Evolutionary conservation across 1,139 yeast genomes (phyloP).

Genomic region (Geotrichum macrosporum): DNA sequence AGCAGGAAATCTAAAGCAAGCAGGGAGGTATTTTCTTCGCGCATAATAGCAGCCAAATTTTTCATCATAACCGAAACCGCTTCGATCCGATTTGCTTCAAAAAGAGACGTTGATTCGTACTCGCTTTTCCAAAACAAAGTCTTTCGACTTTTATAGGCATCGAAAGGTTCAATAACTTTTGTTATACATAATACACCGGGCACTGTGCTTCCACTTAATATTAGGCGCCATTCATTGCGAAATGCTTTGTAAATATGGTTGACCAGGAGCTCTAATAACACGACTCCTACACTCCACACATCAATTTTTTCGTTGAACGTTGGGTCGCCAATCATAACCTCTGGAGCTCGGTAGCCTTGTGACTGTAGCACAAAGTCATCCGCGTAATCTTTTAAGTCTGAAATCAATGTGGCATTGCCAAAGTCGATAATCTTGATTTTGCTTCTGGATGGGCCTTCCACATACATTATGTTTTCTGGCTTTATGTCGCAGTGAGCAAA

Average conservation of each 20-base stretch:
- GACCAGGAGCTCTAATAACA: conserved; percentile 29
- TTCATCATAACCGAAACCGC: conserved; percentile 15
- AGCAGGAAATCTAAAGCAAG: conserved; percentile 24
- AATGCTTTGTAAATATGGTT: conserved; percentile 23
- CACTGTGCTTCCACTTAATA: conserved; percentile 15
- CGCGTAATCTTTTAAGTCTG: conserved; percentile 24
- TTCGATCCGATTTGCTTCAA: conserved; percentile 12
- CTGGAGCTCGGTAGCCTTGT: conserved; percentile 33
- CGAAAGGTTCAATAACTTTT: conserved; percentile 27
- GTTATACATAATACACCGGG: conserved; percentile 22
- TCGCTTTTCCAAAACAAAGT: conserved; percentile 25
- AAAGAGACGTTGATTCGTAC: conserved; percentile 14
- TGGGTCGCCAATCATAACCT: conserved; percentile 31
- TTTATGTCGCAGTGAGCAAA: conserved; percentile 78
- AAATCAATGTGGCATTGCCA: conserved; percentile 27
- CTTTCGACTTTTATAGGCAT: conserved; percentile 22
- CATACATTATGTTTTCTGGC: conserved; percentile 67
- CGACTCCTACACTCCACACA: conserved; percentile 32
- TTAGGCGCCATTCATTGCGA: conserved; percentile 22
- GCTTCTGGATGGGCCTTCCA: conserved; percentile 17
- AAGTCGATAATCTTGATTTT: conserved; percentile 30
- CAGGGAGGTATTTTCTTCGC: conserved; percentile 10
- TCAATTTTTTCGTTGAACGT: conserved; percentile 28
- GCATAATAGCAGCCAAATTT: conserved; percentile 14
- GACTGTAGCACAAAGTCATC: conserved; percentile 30